Percentiles rank a stretch among this genome's conserved stretches.
Evolutionary conservation across 2,329 filamentous ascomycete genomes (phyloP).

Genomic region (Epichloe gansuensis): DNA sequence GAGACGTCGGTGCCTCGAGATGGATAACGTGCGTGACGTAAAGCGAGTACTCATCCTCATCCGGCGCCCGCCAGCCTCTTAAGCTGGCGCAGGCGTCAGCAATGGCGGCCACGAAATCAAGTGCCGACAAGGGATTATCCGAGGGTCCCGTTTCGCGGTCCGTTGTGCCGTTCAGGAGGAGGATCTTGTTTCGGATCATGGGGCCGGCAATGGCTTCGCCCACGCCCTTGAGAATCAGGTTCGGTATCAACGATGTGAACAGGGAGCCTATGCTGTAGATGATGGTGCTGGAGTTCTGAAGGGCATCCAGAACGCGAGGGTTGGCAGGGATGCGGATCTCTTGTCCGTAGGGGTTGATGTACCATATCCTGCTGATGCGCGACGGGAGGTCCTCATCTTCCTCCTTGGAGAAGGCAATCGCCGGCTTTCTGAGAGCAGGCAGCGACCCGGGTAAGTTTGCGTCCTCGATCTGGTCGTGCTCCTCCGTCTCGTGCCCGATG

Average conservation of each 20-base stretch:
- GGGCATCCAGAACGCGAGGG: slow-evolving; percentile 58
- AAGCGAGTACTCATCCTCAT: slow-evolving; percentile 37
- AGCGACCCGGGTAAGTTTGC: slow-evolving; percentile 72
- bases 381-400: slow-evolving; percentile 63
- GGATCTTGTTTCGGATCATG: slow-evolving; percentile 52
- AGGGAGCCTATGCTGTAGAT: slow-evolving; percentile 91
- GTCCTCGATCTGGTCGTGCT: slow-evolving; percentile 59
- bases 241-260: slow-evolving; percentile 81
- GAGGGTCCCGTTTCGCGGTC: slow-evolving; percentile 79
- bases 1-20: slow-evolving; percentile 57
- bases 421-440: slow-evolving; percentile 64
- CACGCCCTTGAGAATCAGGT: slow-evolving; percentile 61
- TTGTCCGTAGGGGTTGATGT: slow-evolving; percentile 97
- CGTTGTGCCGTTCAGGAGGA: slow-evolving; percentile 71
- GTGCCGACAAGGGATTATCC: slow-evolving; percentile 50
- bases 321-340: slow-evolving; percentile 81
- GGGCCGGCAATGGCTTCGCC: slow-evolving; percentile 42
- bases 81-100: slow-evolving; percentile 61
- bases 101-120: slow-evolving; percentile 74
- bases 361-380: slow-evolving; percentile 76
- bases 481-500: slow-evolving; percentile 33
- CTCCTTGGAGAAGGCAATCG: slow-evolving; percentile 70
- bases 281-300: slow-evolving; percentile 52
- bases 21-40: slow-evolving; percentile 82
- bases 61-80: slow-evolving; percentile 30